Evolutionary conservation across 768 basidiomycete genomes (phyloP), one percentile per base, ranked within the genome.

Genomic region (Crassisporium funariophilum): DNA sequence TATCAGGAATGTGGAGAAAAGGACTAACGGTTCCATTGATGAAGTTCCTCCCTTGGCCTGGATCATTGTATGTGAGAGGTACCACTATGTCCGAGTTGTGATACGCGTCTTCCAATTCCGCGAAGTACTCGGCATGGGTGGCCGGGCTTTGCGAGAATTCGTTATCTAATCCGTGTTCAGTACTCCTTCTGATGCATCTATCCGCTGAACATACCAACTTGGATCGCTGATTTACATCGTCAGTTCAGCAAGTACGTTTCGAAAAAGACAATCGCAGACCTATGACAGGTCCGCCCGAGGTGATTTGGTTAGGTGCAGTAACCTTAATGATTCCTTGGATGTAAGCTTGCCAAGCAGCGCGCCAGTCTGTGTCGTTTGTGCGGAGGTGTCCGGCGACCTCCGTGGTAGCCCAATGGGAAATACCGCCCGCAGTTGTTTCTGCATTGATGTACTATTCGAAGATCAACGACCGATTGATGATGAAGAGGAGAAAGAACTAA

Each of bases 391-490:
- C 85, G 3, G 81, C 75, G 12, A 87, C 79, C 55, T 82, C 74
- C 10, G 79, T 75, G 1, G 88, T 90, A 9, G 79, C 72, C 89
- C 89, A 91, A 52, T 77, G 75, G 60, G 62, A 81, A 57, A 70
- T 80, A 8, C 89, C 89, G 19, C 89, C 89, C 0, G 86, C 90
- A 10, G 84, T 83, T 0, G 86, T 88, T 61, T 91, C 88, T 4
- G 86, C 87, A 54, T 90, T 90, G 68, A 90, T 89, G 55, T 89
- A 80, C 70, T 78, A 53, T 37, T 19, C 39, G 29, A 10, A n/a
- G n/a, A n/a, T n/a, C n/a, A 43, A 40, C 23, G 15, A 31, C 46
- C 37, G 29, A 33, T 12, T 22, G 13, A 36, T 20, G 3, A 7
- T 15, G 42, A 19, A 13, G 13, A 17, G 8, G 19, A 35, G 10